phyloP scores from a whole-genome alignment of 371 early-diverging fungal species.

The Rhizomucor miehei region DNA sequence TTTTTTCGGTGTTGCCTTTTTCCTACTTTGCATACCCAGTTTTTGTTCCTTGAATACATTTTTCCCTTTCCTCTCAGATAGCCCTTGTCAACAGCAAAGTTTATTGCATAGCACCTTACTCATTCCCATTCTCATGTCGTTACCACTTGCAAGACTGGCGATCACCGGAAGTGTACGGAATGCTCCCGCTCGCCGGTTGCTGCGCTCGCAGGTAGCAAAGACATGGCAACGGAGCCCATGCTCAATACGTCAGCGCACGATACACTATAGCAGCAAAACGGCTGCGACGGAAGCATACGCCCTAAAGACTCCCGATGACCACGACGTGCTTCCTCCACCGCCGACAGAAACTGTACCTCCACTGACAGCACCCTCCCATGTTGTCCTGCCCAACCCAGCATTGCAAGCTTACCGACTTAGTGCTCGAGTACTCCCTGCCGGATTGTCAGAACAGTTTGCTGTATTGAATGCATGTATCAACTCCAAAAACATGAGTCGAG shows the following conservation, averaged over 20 bases:
- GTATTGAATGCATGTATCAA: constrained; percentile 74
- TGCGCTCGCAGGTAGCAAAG: background rate
- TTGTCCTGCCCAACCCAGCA: constrained; percentile 42
- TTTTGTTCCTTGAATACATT: background rate
- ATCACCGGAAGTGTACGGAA: constrained; percentile 2
- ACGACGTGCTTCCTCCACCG: too few relatives aligned
- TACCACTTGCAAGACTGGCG: constrained; percentile 10
- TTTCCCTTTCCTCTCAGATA: background rate
- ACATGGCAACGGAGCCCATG: too few relatives aligned
- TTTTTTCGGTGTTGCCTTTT: too few relatives aligned
- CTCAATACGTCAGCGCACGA: too few relatives aligned
- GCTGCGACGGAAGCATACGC: too few relatives aligned
- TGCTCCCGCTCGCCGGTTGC: background rate
- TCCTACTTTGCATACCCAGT: background rate
- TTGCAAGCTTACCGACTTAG: constrained; percentile 22
- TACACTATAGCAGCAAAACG: too few relatives aligned
- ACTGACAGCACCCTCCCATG: background rate
- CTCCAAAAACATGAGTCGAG: constrained; percentile 72
- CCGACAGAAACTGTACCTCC: too few relatives aligned
- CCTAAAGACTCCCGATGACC: too few relatives aligned
- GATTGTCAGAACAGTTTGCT: constrained; percentile 46
- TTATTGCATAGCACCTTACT: too few relatives aligned
- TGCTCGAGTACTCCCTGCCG: constrained; percentile 34
- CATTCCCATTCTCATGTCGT: constrained; percentile 1
- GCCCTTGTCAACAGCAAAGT: too few relatives aligned